These are phyloP conservation scores for Vachellia collinsii DNA, from an alignment of 306 rosid genomes.

Conservation along the genomic window DNA sequence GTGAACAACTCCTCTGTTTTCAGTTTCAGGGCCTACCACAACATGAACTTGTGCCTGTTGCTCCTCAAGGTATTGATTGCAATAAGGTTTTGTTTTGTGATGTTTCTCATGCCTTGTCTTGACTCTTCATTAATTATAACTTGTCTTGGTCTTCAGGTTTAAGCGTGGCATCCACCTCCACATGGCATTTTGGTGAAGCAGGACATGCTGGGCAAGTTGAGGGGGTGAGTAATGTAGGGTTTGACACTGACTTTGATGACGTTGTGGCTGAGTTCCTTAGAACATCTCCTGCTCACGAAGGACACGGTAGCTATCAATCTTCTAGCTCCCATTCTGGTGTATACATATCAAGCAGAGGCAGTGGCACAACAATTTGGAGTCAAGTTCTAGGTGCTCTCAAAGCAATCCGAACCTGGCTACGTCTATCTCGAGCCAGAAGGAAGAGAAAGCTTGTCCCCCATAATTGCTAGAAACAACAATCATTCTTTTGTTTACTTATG, in stretches of 20 bases:
- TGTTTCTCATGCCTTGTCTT: neutral
- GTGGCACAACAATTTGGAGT: conserved; percentile 38
- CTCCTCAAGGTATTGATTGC: conserved; percentile 55
- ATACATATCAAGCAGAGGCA: conserved; percentile 28
- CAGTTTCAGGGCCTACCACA: conserved; percentile 36
- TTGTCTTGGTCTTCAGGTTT: conserved; percentile 25
- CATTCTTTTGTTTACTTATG: too few relatives aligned
- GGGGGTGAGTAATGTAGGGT: neutral
- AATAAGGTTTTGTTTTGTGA: neutral
- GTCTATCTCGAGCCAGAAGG: conserved; percentile 6
- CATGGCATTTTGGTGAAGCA: conserved; percentile 11
- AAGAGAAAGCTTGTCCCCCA: conserved; percentile 4
- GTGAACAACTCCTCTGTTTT: neutral
- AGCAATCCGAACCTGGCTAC: neutral
- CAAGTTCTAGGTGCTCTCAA: conserved; percentile 38
- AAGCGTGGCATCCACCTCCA: conserved; percentile 16
- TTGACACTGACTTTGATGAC: neutral
- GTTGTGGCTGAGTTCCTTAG: neutral
- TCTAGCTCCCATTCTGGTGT: neutral
- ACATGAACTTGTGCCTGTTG: neutral
- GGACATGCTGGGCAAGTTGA: conserved; percentile 25
- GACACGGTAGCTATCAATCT: conserved; percentile 5
- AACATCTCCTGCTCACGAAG: conserved; percentile 18
- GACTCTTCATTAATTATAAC: neutral
- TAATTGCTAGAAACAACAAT: neutral